Evolutionary conservation across 495 filamentous ascomycete genomes (phyloP), one percentile per base, ranked within the genome.

Genomic region (Aspergillus incahuasiensis): DNA sequence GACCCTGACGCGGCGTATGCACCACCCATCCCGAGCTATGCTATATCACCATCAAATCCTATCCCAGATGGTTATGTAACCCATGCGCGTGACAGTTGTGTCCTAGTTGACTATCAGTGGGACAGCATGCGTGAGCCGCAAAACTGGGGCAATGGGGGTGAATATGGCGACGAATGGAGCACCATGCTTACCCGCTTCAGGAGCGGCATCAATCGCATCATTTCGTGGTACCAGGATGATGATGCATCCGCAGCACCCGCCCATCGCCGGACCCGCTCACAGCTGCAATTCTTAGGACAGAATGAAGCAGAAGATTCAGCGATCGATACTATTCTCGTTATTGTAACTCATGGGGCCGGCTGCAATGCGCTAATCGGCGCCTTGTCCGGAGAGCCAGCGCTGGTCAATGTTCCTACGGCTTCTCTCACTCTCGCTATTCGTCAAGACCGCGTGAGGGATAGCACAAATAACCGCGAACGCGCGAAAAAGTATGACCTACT

Each of bases 291-390:
- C 73, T 80, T 53, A 73, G 79, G 5, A 71, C 76, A 13, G 76
- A 81, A 79, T 34, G 73, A 80, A 2, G 76, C 75, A 6, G 83
- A 84, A 8, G 77, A 81, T 9, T 81, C 84, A 21, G 16, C 19
- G 22, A 78, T 79, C 5, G 89, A 97, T 61, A 80, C 88, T 0
- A 83, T 97, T 6, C 70, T 99, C n/a, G 79, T 99, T 25, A 70
- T 99, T 12, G 90, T 99, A 48, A 96, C 95, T 0, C 94, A 99
- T 63, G 92, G 92, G n/a, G 95, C 95, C 11, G 95, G 92, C 46
- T 96, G 94, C 71, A 99, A 99, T 71, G 95, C 94, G 0, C 70
- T 99, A 45, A 91, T 97, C 47, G 91, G 92, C 6, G 90, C 90
- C 5, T 76, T 99, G 52, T 95, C 89, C 0, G 86, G 92, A 50